Evolutionary conservation across 169 alveolate genomes (phyloP), one percentile per base, ranked within the genome.

Genomic region (Eimeria falciformis): DNA sequence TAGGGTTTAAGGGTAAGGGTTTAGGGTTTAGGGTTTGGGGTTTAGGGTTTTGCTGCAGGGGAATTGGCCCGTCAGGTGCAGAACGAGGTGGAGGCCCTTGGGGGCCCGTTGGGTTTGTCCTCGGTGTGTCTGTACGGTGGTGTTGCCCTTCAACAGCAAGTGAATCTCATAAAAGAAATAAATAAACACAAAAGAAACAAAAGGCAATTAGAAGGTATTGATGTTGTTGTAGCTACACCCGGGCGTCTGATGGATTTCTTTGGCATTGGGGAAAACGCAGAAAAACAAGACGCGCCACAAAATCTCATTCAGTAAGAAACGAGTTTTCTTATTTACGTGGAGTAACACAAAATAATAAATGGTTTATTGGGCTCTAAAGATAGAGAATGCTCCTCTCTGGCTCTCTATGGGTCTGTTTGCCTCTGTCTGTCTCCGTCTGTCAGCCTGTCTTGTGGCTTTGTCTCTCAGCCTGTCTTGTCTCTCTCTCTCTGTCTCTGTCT

Each of bases 41-140:
- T n/a, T n/a, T n/a, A n/a, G n/a, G n/a, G n/a, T n/a, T n/a, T 2
- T 2, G 11, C 21, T 53, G 33, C 89, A 79, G 89, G 89, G 25
- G 91, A 82, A 40, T 62, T 82, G 23, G 91, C 91, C 5, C 91
- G 91, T 43, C 91, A 82, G 23, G 91, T 82, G 40, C 77, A 66
- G n/a, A 23, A 43, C 56, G 91, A 82, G 55, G 56, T 82, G 58
- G 91, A 4, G 55, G 77, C 37, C 71, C 69, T 84, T 2, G 91
- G 91, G 47, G 91, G 33, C 46, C 53, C 91, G 40, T 53, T 84
- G 23, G 53, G 40, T 23, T 53, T 84, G n/a, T 37, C 58, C 78
- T 33, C 78, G 23, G 29, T 56, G 46, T 82, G 90, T 37, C 37
- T 53, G 47, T 56, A 56, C 90, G 78, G 78, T 6, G 78, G 90